These are phyloP conservation scores for Athelia psychrophila DNA, from an alignment of 1,284 basidiomycete genomes.

Conservation along the genomic window DNA sequence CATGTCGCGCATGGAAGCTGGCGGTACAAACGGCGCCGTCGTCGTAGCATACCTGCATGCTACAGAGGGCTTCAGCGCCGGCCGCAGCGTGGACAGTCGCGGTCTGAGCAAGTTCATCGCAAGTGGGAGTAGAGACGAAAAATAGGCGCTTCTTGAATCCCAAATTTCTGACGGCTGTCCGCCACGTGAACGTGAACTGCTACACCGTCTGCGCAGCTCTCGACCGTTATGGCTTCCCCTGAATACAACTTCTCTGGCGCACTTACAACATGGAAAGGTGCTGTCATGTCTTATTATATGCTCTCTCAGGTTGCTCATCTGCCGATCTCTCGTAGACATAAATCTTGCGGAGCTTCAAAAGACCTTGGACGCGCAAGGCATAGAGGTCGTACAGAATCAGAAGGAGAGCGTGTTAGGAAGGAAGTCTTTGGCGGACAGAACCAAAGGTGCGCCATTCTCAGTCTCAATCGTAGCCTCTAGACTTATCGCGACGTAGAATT, in stretches of 20 bases:
- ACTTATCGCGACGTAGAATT: constrained; percentile 60
- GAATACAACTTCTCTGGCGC: constrained; percentile 86
- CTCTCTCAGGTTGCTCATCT: neutral
- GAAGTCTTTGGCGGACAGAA: constrained; percentile 90
- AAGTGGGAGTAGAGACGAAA: neutral
- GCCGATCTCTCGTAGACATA: constrained; percentile 55
- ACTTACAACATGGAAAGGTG: constrained; percentile 85
- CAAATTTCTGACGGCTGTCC: neutral
- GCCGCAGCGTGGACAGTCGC: constrained; percentile 15
- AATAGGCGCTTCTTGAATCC: constrained; percentile 3
- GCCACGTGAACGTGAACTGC: constrained; percentile 1
- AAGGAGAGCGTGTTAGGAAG: constrained; percentile 94
- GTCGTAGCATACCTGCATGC: constrained; percentile 19
- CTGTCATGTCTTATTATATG: constrained; percentile 11
- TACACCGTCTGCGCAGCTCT: constrained; percentile 3
- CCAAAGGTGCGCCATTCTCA: constrained; percentile 63
- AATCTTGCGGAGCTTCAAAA: constrained; percentile 91
- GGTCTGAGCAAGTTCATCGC: constrained; percentile 28
- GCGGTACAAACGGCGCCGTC: constrained; percentile 27
- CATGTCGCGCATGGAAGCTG: constrained; percentile 7
- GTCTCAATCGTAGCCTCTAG: neutral
- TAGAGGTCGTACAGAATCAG: constrained; percentile 96
- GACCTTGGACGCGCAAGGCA: constrained; percentile 84
- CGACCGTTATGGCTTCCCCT: constrained; percentile 30
- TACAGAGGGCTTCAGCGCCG: constrained; percentile 1